Evolutionary conservation across 2,329 filamentous ascomycete species (phyloP).

Genomic region (Fusarium succisae): DNA sequence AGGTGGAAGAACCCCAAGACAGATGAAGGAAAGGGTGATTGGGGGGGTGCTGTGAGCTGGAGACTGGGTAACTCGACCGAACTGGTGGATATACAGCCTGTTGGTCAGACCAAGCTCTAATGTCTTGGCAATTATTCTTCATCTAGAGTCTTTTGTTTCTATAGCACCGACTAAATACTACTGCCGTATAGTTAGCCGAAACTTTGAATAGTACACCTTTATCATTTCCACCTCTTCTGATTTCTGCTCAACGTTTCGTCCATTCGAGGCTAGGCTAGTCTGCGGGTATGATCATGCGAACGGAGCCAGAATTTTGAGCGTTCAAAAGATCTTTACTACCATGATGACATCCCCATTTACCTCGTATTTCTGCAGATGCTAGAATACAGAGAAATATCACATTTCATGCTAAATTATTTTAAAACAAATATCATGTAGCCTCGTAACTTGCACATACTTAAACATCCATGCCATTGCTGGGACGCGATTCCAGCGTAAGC

Average conservation of each 20-base stretch:
- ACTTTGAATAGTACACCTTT: neutral
- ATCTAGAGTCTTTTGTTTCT: neutral
- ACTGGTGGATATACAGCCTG: constrained; percentile 32
- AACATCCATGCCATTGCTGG: neutral
- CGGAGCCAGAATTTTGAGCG: no score
- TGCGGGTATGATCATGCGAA: fast-evolving
- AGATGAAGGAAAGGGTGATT: constrained; percentile 29
- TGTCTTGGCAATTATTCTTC: fast-evolving
- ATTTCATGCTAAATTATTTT: fast-evolving
- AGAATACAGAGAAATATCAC: fast-evolving
- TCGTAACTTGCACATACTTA: fast-evolving
- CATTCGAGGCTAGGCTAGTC: fast-evolving
- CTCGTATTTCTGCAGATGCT: fast-evolving
- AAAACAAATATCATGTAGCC: neutral
- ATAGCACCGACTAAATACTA: fast-evolving
- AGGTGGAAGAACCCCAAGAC: constrained; percentile 56
- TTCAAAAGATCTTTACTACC: fast-evolving
- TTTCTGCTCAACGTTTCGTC: fast-evolving
- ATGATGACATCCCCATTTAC: neutral
- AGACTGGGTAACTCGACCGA: constrained; percentile 47
- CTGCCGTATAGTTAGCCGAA: fast-evolving
- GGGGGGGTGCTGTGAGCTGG: constrained; percentile 50
- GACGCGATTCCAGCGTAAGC: neutral
- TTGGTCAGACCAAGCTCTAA: constrained; percentile 11
- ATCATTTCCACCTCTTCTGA: fast-evolving